These are phyloP conservation scores for Macaranga tanarius DNA, from an alignment of 441 rosid species.

Conservation along the genomic window DNA sequence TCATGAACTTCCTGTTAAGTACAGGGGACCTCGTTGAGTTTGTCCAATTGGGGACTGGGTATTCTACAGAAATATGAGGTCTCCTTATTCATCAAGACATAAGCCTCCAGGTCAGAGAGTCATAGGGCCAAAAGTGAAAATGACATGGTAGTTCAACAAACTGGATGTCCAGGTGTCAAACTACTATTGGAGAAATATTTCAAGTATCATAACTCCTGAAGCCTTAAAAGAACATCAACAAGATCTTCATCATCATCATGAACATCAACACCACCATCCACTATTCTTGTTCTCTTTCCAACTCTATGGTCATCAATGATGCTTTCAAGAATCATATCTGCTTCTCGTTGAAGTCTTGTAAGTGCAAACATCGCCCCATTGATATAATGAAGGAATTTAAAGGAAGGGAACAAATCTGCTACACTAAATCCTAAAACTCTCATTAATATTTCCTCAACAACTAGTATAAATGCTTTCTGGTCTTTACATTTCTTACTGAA, in stretches of 20 bases:
- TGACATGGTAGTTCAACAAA: no score
- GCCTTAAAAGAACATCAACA: conserved; percentile 28
- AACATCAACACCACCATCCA: no score
- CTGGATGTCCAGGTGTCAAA: no score
- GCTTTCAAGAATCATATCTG: conserved; percentile 25
- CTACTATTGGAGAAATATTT: no score
- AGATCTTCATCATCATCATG: conserved; percentile 18
- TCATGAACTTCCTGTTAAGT: no score
- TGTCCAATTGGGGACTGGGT: no score
- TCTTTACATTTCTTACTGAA: conserved; percentile 27
- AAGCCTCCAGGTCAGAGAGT: no score
- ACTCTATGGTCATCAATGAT: conserved; percentile 29
- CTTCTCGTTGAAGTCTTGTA: conserved; percentile 9
- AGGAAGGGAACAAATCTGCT: conserved; percentile 37
- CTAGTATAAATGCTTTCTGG: conserved; percentile 16
- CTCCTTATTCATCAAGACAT: no score
- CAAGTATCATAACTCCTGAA: no score
- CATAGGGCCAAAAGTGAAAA: no score
- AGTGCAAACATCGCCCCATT: conserved; percentile 24
- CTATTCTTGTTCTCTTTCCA: neutral
- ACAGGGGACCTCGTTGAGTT: no score
- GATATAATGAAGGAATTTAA: conserved; percentile 21
- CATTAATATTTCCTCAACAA: conserved; percentile 10
- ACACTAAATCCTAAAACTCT: conserved; percentile 25
- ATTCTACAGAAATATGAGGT: no score